Base-by-base conservation (phyloP, 768 basidiomycete genomes). In the Calocybe cyanea region DNA sequence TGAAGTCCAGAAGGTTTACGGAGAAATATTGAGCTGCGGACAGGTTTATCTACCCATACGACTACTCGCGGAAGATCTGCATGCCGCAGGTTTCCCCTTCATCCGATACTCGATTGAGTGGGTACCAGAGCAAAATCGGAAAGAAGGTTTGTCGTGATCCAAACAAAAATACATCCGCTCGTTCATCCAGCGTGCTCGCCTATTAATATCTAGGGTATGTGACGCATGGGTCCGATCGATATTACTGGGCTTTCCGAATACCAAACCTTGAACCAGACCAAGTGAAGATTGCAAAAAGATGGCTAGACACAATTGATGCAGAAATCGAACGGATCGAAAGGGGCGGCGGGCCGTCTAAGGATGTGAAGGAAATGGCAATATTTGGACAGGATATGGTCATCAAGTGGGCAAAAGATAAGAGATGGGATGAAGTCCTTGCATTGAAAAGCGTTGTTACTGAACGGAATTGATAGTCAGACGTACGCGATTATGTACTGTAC, bases 41-140 rank as follows among this genome's bases (percentile, higher is more conserved):
- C 83, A 85, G 58, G 86, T 89, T 4, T 72, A 89, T 58, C 59
- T 88, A 1, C 86, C 86, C 0, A 73, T 80, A 31, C 66, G 85
- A 31, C 46, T 89, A 31, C 69, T 90, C 21, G 71, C 73, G 24
- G 67, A 78, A 49, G 87, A 89, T 54, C 62, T 87, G 54, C 60
- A 71, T 11, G 60, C 64, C 4, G 72, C 68, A 1, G 74, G 70
- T 1, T 87, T 82, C 57, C 85, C 85, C 0, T 72, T 86, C 0
- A 58, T 85, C 46, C 71, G 87, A 45, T 90, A 89, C 56, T 67
- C 74, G 52, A 82, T 90, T 42, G 67, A 76, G 24, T 87, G 83
- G 83, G 77, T 80, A 0, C 83, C 86, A 0, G 78, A 81, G 56
- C 75, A 81, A 41, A 53, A 68, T 37, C 73, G 80, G 7, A 67